A percentile compares a stretch with the other conserved stretches of the same genome.
phyloP scores from a whole-genome alignment of 257 asterid genomes.

The Solanum corneliomulleri region DNA sequence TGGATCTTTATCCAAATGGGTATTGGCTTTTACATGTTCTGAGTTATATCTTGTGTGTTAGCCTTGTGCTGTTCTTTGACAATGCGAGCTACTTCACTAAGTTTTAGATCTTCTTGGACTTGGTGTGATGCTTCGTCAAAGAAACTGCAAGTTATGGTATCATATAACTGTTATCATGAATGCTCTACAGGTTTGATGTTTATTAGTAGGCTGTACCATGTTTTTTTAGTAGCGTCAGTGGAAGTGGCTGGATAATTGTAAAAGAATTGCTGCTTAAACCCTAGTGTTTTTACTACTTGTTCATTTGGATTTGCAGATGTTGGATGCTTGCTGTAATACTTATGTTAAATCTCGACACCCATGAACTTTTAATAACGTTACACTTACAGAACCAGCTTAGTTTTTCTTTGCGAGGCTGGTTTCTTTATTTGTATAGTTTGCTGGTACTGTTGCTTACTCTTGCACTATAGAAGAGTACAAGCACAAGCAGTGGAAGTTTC shows the following conservation, averaged over 20 bases:
- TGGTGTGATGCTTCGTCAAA: not conserved
- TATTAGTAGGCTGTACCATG: not conserved
- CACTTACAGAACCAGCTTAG: not conserved
- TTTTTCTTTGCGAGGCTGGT: not conserved
- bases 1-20: not conserved
- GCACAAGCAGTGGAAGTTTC: not conserved
- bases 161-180: not conserved
- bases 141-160: not conserved
- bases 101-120: not conserved
- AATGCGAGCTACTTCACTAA: not conserved
- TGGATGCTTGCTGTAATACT: not conserved
- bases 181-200: not conserved
- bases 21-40: not conserved
- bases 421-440: not conserved
- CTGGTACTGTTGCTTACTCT: not conserved
- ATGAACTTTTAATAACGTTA: not conserved
- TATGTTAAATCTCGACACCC: not conserved
- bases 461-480: not conserved
- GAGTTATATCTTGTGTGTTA: not conserved
- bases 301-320: not conserved
- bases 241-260: not conserved
- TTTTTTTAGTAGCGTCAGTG: not conserved
- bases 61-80: not conserved
- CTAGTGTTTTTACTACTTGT: not conserved
- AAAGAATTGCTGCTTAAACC: not conserved